Evolutionary conservation across 2,329 filamentous ascomycete species (phyloP).

Genomic region (Bipolaris oryzae): DNA sequence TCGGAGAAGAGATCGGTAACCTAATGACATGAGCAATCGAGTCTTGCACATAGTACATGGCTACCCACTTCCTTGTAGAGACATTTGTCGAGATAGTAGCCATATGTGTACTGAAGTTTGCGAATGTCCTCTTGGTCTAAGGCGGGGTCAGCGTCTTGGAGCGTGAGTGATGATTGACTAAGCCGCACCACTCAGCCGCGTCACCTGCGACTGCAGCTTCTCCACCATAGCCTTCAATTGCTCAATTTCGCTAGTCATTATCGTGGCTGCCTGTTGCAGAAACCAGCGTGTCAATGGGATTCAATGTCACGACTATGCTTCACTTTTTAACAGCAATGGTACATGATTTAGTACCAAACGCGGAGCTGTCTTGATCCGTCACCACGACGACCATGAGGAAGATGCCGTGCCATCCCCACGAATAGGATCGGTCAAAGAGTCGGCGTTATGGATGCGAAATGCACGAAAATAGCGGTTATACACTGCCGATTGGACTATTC

Average conservation of each 20-base stretch:
- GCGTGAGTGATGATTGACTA: neutral
- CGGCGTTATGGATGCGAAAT: conserved; percentile 23
- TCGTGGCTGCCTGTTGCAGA: neutral
- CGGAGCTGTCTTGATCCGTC: conserved; percentile 13
- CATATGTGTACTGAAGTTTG: conserved; percentile 64
- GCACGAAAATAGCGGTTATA: conserved; percentile 24
- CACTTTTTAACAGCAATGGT: conserved; percentile 24
- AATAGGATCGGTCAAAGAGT: conserved; percentile 17
- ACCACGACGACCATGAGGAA: conserved; percentile 12
- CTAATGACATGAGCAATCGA: conserved; percentile 20
- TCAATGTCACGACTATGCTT: neutral
- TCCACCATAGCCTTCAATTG: conserved; percentile 36
- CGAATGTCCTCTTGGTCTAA: conserved; percentile 61
- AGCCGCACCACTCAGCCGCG: conserved; percentile 34
- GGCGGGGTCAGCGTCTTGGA: conserved; percentile 16
- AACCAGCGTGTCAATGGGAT: no score
- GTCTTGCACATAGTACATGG: no score
- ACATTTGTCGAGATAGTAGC: conserved; percentile 66
- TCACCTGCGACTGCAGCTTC: conserved; percentile 37
- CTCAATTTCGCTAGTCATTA: conserved; percentile 38
- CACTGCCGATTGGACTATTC: conserved; percentile 27
- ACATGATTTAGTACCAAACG: conserved; percentile 1
- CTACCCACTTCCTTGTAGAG: conserved; percentile 59
- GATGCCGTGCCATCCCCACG: conserved; percentile 17
- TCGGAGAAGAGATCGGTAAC: conserved; percentile 56